These are phyloP conservation scores for Fusarium nisikadoi DNA, from an alignment of 2,329 filamentous ascomycete genomes.

Conservation along the genomic window DNA sequence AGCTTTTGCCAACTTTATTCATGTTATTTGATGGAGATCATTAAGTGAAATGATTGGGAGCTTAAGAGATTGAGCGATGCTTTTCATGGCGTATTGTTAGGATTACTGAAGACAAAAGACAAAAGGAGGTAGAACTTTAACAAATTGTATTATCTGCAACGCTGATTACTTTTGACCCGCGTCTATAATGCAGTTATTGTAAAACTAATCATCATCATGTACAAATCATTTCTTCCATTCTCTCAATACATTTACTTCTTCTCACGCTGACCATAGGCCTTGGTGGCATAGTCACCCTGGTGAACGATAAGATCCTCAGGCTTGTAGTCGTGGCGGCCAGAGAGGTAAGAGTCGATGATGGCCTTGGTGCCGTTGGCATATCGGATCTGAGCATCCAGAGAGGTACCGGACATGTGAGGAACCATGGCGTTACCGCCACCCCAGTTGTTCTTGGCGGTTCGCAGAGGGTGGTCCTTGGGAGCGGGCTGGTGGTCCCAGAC, in stretches of 20 bases:
- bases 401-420: conserved; percentile 98
- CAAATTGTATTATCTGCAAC: conserved; percentile 41
- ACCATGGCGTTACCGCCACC: conserved; percentile 99
- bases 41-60: not conserved
- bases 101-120: not conserved
- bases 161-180: conserved; percentile 37
- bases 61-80: not conserved
- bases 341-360: conserved; percentile 92
- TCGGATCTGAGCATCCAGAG: conserved; percentile 95
- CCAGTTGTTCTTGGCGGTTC: conserved; percentile 92
- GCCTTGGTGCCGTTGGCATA: conserved; percentile 89
- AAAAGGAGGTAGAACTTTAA: conserved; percentile 23
- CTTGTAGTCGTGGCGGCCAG: conserved; percentile 86
- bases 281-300: conserved; percentile 92
- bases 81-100: not conserved
- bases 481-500: conserved; percentile 99
- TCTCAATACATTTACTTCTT: conserved; percentile 48
- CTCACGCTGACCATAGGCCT: conserved; percentile 84
- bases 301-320: conserved; percentile 91
- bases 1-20: not conserved
- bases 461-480: conserved; percentile 90
- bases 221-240: conserved; percentile 33
- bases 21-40: not conserved
- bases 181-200: conserved; percentile 34
- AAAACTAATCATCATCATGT: conserved; percentile 39